Evolutionary conservation across 352 stramenopile genomes (phyloP).

Genomic region (Globisporangium radiosum): DNA sequence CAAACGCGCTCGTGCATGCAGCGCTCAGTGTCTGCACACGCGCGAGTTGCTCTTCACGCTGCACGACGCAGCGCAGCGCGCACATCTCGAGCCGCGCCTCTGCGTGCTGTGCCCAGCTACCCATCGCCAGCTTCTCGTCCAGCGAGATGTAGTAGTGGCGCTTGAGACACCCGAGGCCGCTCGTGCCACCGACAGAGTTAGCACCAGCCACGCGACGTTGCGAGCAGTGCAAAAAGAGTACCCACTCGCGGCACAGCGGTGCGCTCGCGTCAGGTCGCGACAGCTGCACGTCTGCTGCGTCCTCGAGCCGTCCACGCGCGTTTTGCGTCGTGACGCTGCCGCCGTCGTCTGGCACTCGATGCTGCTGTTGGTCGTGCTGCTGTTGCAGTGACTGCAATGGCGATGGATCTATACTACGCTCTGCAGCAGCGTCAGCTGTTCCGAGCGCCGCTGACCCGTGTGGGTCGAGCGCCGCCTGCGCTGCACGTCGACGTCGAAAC

Average conservation of each 20-base stretch:
- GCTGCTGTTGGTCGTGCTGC: background rate
- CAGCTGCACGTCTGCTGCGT: constrained; percentile 17
- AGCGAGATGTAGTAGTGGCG: constrained; percentile 72
- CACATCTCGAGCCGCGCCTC: constrained; percentile 65
- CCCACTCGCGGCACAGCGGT: constrained; percentile 63
- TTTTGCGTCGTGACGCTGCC: constrained; percentile 40
- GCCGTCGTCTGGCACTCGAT: constrained; percentile 22
- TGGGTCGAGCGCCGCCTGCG: too few species aligned
- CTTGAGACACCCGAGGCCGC: constrained; percentile 51
- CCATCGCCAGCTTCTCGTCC: constrained; percentile 54
- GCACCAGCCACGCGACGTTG: constrained; percentile 7
- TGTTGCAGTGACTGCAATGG: too few species aligned
- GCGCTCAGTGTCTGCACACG: constrained; percentile 22
- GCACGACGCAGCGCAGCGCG: constrained; percentile 46
- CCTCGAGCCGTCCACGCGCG: constrained; percentile 12
- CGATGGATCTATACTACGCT: background rate
- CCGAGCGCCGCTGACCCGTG: too few species aligned
- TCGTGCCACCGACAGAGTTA: background rate
- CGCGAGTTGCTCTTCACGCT: constrained; percentile 51
- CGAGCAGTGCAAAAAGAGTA: constrained; percentile 55
- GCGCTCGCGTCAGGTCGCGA: constrained; percentile 37
- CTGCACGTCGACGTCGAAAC: constrained; percentile 19
- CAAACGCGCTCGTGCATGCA: constrained; percentile 62
- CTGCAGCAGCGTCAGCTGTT: too few species aligned
- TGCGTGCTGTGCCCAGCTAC: constrained; percentile 46